Percentiles rank a stretch among this genome's conserved stretches.
Evolutionary conservation across 148 eudicot genomes (phyloP).

Genomic region (Vaccinium darrowii): DNA sequence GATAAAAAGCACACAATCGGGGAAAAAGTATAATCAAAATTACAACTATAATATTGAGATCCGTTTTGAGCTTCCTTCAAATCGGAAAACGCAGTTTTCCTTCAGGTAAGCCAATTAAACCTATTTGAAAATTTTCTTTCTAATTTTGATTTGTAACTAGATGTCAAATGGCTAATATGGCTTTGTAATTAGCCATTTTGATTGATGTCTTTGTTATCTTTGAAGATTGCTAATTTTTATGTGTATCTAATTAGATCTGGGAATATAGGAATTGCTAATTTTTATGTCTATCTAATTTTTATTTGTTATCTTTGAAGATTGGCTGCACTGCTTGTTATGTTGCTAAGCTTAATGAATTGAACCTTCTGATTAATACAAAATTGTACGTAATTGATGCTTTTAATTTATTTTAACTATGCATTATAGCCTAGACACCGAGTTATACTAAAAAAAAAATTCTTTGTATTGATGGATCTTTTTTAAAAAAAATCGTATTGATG

Average conservation of each 20-base stretch:
- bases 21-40: neutral
- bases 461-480: too few relatives aligned
- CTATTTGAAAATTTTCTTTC: neutral
- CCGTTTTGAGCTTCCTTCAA: neutral
- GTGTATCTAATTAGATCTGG: too few relatives aligned
- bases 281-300: neutral
- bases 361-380: neutral
- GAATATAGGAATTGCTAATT: too few relatives aligned
- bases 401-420: neutral
- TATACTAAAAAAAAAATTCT: too few relatives aligned
- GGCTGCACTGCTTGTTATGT: neutral
- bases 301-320: neutral
- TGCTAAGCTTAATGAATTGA: neutral
- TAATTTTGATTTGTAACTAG: neutral
- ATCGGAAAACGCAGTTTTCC: neutral
- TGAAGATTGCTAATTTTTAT: neutral
- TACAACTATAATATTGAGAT: neutral
- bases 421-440: too few relatives aligned
- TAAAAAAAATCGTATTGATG: too few relatives aligned
- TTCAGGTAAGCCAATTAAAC: neutral
- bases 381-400: neutral
- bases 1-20: neutral
- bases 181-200: too few relatives aligned
- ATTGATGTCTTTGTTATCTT: neutral
- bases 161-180: neutral